phyloP scores from a whole-genome alignment of 1,284 basidiomycete genomes.

The Bondarzewia mesenterica region DNA sequence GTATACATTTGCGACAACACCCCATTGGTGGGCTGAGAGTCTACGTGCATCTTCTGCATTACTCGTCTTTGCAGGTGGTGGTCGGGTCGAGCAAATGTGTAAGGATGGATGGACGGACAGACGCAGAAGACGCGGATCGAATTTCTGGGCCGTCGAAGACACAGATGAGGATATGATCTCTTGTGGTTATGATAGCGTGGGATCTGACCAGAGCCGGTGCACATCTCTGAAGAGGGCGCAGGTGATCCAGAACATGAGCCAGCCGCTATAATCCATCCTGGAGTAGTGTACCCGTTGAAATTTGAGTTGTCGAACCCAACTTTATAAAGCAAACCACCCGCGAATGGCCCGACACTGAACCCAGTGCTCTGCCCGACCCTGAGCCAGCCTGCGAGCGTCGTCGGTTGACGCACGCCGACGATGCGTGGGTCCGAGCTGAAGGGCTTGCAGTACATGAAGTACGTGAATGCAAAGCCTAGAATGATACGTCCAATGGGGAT shows the following conservation, averaged over 20 bases:
- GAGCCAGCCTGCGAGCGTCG: conserved; percentile 54
- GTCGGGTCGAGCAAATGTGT: too few relatives aligned
- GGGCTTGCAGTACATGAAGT: conserved; percentile 45
- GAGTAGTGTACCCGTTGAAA: conserved; percentile 58
- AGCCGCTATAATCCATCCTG: conserved; percentile 63
- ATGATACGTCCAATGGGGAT: conserved; percentile 41
- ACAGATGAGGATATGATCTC: too few relatives aligned
- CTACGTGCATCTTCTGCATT: too few relatives aligned
- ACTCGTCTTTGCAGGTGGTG: too few relatives aligned
- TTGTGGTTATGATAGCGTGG: too few relatives aligned
- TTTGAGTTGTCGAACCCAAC: conserved; percentile 41
- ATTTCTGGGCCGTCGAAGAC: too few relatives aligned
- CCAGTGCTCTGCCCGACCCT: conserved; percentile 59
- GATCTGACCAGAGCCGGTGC: too few relatives aligned
- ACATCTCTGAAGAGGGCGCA: too few relatives aligned
- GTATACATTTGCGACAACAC: too few relatives aligned
- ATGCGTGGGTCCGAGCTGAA: conserved; percentile 61
- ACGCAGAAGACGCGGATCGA: too few relatives aligned
- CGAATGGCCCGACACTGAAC: conserved; percentile 57
- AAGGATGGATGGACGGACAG: too few relatives aligned
- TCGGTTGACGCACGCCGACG: conserved; percentile 58
- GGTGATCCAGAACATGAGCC: conserved; percentile 44
- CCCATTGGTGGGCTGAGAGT: too few relatives aligned
- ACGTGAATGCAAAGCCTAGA: conserved; percentile 38
- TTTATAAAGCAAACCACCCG: conserved; percentile 54